Evolutionary conservation across 768 basidiomycete genomes (phyloP).

Genomic region (Russula earlei): DNA sequence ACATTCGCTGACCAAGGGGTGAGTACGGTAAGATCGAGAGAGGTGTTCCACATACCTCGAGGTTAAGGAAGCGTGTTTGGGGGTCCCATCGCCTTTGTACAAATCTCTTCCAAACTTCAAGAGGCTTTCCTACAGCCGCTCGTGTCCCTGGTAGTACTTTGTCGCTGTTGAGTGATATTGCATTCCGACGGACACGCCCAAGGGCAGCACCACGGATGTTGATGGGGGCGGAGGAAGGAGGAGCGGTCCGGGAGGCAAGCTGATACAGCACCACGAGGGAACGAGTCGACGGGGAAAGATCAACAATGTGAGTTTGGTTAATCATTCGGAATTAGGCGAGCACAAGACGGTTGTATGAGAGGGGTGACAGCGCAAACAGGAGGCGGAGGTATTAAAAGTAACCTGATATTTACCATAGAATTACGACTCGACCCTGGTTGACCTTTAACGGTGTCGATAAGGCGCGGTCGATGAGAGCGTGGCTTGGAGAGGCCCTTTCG

Average conservation of each 20-base stretch:
- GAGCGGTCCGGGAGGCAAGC: constrained; percentile 34
- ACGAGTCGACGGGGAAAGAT: constrained; percentile 32
- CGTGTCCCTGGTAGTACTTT: constrained; percentile 15
- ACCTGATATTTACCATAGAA: constrained; percentile 61
- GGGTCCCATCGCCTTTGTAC: constrained; percentile 66
- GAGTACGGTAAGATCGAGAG: neutral
- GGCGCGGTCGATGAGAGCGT: constrained; percentile 49
- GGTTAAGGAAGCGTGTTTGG: constrained; percentile 61
- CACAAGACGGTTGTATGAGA: constrained; percentile 18
- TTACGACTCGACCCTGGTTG: constrained; percentile 38
- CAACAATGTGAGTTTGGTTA: constrained; percentile 33
- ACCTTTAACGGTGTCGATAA: constrained; percentile 50
- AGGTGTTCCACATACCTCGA: constrained; percentile 55
- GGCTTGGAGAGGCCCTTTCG: constrained; percentile 59
- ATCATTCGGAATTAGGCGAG: constrained; percentile 23
- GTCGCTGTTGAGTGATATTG: constrained; percentile 29
- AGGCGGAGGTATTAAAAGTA: constrained; percentile 24
- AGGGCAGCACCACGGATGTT: constrained; percentile 59
- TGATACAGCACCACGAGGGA: constrained; percentile 26
- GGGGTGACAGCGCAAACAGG: constrained; percentile 17
- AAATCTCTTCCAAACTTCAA: constrained; percentile 71
- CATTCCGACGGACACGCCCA: constrained; percentile 54
- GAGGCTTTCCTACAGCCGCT: constrained; percentile 29
- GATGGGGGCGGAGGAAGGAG: constrained; percentile 37
- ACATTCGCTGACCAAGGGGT: constrained; percentile 48